phyloP scores from a whole-genome alignment of 1,284 basidiomycete genomes.

The Afroboletus lepidellus region DNA sequence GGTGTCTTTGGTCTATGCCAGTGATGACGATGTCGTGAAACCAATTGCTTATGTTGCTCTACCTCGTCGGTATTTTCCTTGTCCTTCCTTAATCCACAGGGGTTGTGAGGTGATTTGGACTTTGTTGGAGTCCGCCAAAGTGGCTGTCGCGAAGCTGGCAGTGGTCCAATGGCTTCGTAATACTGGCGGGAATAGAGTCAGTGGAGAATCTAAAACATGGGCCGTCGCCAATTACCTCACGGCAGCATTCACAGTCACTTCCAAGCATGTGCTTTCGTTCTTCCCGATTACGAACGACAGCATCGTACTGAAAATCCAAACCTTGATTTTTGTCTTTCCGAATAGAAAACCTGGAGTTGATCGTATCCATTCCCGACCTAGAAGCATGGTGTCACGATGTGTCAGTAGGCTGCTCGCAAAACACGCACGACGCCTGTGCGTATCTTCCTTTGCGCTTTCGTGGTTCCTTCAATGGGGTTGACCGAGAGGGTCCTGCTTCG shows the following conservation, averaged over 20 bases:
- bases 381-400: background rate
- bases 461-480: conserved; percentile 17
- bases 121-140: conserved; percentile 66
- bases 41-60: conserved; percentile 64
- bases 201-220: background rate
- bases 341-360: conserved; percentile 69
- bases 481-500: conserved; percentile 33
- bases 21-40: conserved; percentile 76
- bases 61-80: conserved; percentile 36
- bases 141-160: conserved; percentile 67
- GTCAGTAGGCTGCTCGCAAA: background rate
- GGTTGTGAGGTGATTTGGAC: conserved; percentile 11
- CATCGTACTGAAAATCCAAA: conserved; percentile 65
- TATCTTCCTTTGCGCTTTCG: conserved; percentile 35
- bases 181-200: conserved; percentile 50
- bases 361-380: conserved; percentile 40
- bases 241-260: conserved; percentile 83
- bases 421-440: conserved; percentile 26
- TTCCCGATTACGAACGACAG: conserved; percentile 70
- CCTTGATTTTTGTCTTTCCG: conserved; percentile 68
- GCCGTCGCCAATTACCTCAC: conserved; percentile 54
- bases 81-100: conserved; percentile 9
- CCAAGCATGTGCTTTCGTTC: conserved; percentile 69
- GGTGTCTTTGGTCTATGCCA: conserved; percentile 77
- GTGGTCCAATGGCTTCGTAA: conserved; percentile 71